Conservation (phyloP, 768 basidiomycete genomes). For the Lactifluus volemus region DNA sequence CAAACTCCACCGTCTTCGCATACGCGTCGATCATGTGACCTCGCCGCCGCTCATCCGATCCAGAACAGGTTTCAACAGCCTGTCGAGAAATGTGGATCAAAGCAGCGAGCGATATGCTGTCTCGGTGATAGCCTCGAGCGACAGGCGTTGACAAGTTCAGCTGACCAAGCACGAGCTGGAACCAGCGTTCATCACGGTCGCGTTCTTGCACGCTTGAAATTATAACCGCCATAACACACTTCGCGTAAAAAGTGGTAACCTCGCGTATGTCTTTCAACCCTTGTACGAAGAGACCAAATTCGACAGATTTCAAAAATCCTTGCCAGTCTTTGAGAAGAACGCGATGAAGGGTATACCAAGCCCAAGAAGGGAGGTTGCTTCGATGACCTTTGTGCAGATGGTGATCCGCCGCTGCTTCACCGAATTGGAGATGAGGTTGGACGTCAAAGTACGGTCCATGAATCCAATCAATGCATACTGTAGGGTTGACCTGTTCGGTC, state of each 20-base stretch:
- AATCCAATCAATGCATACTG: neutral
- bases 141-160: neutral
- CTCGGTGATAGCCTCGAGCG: neutral
- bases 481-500: too few relatives aligned
- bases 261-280: neutral
- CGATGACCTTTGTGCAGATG: too few relatives aligned
- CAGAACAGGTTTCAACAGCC: neutral
- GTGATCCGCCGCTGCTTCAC: neutral
- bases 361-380: neutral
- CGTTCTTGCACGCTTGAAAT: neutral
- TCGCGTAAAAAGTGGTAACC: neutral
- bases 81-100: neutral
- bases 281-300: neutral
- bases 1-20: neutral
- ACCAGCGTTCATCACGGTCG: neutral
- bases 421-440: neutral
- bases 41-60: neutral
- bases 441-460: neutral
- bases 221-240: neutral
- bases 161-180: neutral
- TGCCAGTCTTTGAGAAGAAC: conserved; percentile 1
- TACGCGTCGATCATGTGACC: neutral
- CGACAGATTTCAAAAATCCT: neutral
- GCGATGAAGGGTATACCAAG: neutral
- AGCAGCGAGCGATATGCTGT: conserved; percentile 2